phyloP scores from a whole-genome alignment of 179 eudicot species.

The Actinidia chinensis region DNA sequence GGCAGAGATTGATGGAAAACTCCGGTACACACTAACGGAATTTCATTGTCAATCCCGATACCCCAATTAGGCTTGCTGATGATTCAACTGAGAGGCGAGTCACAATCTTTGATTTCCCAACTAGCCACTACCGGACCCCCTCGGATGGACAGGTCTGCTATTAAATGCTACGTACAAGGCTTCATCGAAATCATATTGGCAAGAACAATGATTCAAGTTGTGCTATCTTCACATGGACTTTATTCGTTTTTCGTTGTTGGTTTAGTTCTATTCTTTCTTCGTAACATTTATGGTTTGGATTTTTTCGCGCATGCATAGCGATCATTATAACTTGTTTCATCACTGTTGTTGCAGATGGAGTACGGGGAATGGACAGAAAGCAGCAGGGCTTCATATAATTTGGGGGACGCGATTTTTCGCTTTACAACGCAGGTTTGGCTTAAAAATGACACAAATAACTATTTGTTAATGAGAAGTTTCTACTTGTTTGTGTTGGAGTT shows the following conservation, averaged over 20 bases:
- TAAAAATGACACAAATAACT: too few relatives aligned
- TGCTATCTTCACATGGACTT: constrained; percentile 81
- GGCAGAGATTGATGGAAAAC: constrained; percentile 53
- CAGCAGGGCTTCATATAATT: too few relatives aligned
- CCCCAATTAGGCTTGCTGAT: constrained; percentile 90
- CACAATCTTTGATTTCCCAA: constrained; percentile 84
- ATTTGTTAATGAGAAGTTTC: too few relatives aligned
- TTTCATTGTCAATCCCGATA: constrained; percentile 74
- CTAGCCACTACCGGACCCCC: constrained; percentile 51
- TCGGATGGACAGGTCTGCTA: constrained; percentile 54
- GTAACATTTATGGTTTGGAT: too few relatives aligned
- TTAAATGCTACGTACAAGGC: constrained; percentile 78
- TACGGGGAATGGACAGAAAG: too few relatives aligned
- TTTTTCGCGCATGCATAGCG: too few relatives aligned
- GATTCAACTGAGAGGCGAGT: constrained; percentile 54
- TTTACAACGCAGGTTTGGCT: too few relatives aligned
- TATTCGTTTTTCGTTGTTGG: constrained; percentile 90
- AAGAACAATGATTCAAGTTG: constrained; percentile 86
- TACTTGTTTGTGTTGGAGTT: too few relatives aligned
- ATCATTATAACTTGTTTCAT: too few relatives aligned
- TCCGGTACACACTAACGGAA: constrained; percentile 72
- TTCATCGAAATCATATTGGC: constrained; percentile 76
- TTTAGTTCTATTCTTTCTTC: constrained; percentile 35
- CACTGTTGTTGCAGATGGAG: too few relatives aligned
- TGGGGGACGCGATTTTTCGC: too few relatives aligned